These are phyloP conservation scores for Pyrenula massariospora DNA, from an alignment of 495 filamentous ascomycete species.

Conservation along the genomic window DNA sequence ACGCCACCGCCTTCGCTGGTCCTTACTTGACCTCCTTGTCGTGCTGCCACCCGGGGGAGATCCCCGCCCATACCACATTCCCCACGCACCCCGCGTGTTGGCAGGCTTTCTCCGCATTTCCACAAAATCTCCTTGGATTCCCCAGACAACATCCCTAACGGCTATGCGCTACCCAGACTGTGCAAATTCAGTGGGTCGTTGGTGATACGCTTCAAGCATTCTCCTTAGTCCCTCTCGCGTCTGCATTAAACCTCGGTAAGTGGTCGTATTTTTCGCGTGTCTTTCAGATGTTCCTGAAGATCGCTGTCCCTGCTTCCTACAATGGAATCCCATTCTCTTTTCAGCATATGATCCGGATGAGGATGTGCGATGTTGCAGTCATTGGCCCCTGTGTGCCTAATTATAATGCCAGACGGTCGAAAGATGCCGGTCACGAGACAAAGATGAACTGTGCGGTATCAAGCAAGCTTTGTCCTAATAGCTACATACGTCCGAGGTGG, in stretches of 20 bases:
- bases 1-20: no score
- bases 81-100: no score
- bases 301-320: background rate
- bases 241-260: background rate
- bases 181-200: no score
- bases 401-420: background rate
- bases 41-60: no score
- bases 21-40: no score
- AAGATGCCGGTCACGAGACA: background rate
- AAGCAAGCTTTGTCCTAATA: background rate
- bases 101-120: no score
- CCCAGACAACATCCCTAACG: no score
- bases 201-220: no score
- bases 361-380: background rate
- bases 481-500: background rate
- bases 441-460: background rate
- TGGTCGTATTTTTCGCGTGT: background rate
- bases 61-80: no score
- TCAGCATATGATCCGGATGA: background rate
- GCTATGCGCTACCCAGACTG: no score
- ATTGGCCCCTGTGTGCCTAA: background rate
- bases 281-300: background rate
- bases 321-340: background rate
- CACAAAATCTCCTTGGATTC: no score
- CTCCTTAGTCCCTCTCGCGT: no score